Base-by-base conservation (phyloP, 805 yeast genomes). In the Maudiozyma serrabonitensis region DNA sequence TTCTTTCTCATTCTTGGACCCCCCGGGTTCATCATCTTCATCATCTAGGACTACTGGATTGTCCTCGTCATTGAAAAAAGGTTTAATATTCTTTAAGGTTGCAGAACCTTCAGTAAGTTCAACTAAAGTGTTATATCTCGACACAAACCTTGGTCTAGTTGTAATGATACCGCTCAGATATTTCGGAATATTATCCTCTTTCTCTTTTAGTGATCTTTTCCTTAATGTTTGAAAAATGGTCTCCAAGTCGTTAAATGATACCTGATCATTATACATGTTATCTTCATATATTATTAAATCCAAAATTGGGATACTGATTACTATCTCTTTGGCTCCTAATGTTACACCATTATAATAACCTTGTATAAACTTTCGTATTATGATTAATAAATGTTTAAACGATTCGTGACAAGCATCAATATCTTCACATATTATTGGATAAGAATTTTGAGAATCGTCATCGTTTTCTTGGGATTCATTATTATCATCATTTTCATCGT, bases 41-140 rank as follows among this genome's bases (percentile, higher is more conserved):
- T 66, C 69, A 45, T 67, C 70, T 2, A 67, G 45, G 1, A 66
- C 49, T 6, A 67, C 52, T 1, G 70, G 70, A 50, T 66, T 57
- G 8, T 57, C 52, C 41, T 60, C 56, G 46, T 63, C 62, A 37
- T 67, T 67, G 16, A 62, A 54, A 47, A 65, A 67, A 1, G 67
- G 68, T 32, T 52, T 52, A 5, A 63, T 58, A 38, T 63, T 63
- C 4, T 52, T 46, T 15, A 67, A 52, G 9, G 66, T 61, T 2
- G 69, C 69, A 31, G 53, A 48, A 42, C 63, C 62, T 37, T 64
- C 67, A 6, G 68, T 60, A 32, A 65, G 40, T 46, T 67, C 70
- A 1, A 67, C 69, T 28, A 67, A 46, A 0, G 63, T 56, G 44
- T 67, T 67, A 48, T 61, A 67, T 18, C 70, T 59, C 2, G 64